Conservation (phyloP, 1,284 basidiomycete genomes). For the Trichosporon faecale region DNA sequence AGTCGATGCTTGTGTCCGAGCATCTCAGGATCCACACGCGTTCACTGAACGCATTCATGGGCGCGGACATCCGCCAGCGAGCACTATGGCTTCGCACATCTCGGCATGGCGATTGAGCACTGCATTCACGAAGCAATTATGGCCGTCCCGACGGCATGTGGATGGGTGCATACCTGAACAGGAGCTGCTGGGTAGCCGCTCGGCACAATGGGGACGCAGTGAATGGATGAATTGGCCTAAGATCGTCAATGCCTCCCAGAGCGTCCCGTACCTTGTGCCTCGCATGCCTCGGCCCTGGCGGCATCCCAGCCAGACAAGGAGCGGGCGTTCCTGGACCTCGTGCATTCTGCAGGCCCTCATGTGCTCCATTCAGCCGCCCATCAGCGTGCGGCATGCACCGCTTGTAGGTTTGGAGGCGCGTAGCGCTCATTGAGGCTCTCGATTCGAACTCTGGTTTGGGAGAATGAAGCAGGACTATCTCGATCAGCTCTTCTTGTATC, state of each 20-base stretch:
- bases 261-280: constrained; percentile 1
- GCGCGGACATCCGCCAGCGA: neutral
- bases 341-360: neutral
- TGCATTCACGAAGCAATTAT: neutral
- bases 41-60: neutral
- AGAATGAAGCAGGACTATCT: neutral
- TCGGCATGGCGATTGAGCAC: neutral
- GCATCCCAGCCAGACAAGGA: neutral
- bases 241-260: neutral
- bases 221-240: neutral
- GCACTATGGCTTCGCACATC: neutral
- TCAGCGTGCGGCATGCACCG: too few species aligned
- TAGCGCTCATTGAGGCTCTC: too few species aligned
- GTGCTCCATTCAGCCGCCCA: neutral
- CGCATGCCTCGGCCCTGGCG: neutral
- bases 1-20: neutral
- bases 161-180: neutral
- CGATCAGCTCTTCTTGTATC: too few species aligned
- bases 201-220: neutral
- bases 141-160: neutral
- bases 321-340: neutral
- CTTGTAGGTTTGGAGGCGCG: too few species aligned
- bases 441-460: too few species aligned
- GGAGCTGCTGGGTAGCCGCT: neutral
- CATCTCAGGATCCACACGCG: neutral